Base-by-base conservation (phyloP, 2,329 filamentous ascomycete species). In the Fusarium incarnatum region DNA sequence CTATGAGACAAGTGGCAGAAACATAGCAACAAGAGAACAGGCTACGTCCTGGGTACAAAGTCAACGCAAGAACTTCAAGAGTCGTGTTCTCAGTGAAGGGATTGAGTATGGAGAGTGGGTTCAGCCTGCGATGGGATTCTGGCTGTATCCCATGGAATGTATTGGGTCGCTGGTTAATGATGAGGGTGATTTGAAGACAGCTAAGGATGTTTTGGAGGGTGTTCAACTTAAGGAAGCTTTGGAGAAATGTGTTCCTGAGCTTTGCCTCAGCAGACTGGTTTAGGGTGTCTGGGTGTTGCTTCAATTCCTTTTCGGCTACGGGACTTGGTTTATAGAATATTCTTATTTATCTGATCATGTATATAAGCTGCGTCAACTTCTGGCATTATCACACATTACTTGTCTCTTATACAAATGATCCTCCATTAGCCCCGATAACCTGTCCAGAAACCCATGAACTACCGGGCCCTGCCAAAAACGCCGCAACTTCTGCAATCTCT, bases 391-490 rank as follows among this genome's bases (percentile, higher is more conserved):
- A 37, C 9, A 37, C 10, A 37, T 37, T 37, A 11, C 18, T 37
- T 12, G 10, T 16, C 10, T 8, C 4, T 25, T 9, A 64, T 7
- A 64, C 60, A 18, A 64, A 64, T 2, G 60, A 56, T 11, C 49
- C 60, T 4, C 60, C 60, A n/a, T 64, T 64, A 6, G 58, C 48
- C 7, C 58, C 60, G 5, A 64, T 64, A 0, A 63, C 9, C 9
- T 64, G 60, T 1, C 58, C 58, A 40, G 60, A 64, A 8, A 64
- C 49, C 60, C 60, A 64, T 4, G 60, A 63, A 12, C 60, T 63
- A 3, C 28, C 30, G 1, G 60, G 48, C 2, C 60, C 60, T 8
- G 58, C 60, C 8, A 64, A 32, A 18, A 64, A 64, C 0, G 48
- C 34, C 16, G 60, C 60, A 4, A 63, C 25, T 2, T 44, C 60